Base-by-base conservation (phyloP, 768 basidiomycete genomes). In the Amanita polypyramis region DNA sequence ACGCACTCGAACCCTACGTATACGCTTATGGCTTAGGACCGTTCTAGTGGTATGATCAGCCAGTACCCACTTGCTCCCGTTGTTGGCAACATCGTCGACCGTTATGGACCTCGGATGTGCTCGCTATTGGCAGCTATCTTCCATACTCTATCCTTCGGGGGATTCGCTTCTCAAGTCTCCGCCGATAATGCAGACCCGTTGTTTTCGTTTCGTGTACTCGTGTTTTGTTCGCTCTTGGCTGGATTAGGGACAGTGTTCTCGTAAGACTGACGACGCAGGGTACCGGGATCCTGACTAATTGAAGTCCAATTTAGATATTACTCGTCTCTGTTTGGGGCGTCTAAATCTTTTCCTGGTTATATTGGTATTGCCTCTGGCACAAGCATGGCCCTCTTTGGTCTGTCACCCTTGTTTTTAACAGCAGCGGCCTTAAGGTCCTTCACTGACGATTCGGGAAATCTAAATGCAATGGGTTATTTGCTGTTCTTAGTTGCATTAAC, bases 61-160 rank as follows among this genome's bases (percentile, higher is more conserved):
- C 86, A 90, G 65, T 90, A 91, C 60, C 85, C 85, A 2, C 70
- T 86, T 50, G 76, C 82, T 15, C 78, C 79, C 1, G 12, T 86
- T 1, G 77, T 82, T 35, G 88, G 88, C 39, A 80, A 77, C 52
- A 59, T 81, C 2, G 69, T 85, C 35, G 88, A 91, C 62, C 56
- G 56, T 33, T 72, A 77, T 55, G 88, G 88, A 0, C 78, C 87
- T 30, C 74, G 82, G 60, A 58, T 69, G 3, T 84, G 80, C 60
- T 88, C 88, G 14, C 63, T 85, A 36, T 56, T 76, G 12, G 73
- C 84, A 0, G 75, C 79, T 7, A 52, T 75, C 11, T 61, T 82
- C 8, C 86, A 85, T 58, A 63, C 74, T 0, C 45, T 63, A 15
- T 80, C 82, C 14, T 88, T 83, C 55, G 70, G 78, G 20, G 59